These are phyloP conservation scores for Tubosaeta sp. DNA, from an alignment of 768 basidiomycete species.

Conservation along the genomic window DNA sequence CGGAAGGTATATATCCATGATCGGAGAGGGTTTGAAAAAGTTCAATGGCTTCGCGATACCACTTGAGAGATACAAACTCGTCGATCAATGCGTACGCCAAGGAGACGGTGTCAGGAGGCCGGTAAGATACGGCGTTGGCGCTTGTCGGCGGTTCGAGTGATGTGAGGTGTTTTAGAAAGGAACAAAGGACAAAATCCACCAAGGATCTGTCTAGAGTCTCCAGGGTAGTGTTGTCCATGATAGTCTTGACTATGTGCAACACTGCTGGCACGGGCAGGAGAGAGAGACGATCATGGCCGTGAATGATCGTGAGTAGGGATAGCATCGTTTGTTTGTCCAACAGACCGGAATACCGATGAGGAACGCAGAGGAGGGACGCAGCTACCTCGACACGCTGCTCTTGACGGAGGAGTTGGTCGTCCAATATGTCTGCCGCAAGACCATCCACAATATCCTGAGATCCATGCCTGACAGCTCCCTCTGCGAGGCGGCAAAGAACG, in stretches of 20 bases:
- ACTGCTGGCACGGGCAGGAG: slow-evolving; percentile 12
- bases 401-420: slow-evolving; percentile 16
- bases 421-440: slow-evolving; percentile 40
- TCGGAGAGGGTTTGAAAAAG: slow-evolving; percentile 49
- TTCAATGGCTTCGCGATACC: slow-evolving; percentile 36
- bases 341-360: slow-evolving; percentile 13
- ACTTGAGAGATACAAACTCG: slow-evolving; percentile 35
- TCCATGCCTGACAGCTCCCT: slow-evolving; percentile 29
- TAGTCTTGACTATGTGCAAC: slow-evolving; percentile 19
- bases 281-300: slow-evolving; percentile 10
- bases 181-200: slow-evolving; percentile 26
- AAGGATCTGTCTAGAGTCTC: slow-evolving; percentile 19
- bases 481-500: slow-evolving; percentile 28
- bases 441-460: slow-evolving; percentile 33
- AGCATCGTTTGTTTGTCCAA: slow-evolving; percentile 22
- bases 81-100: slow-evolving; percentile 42
- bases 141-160: slow-evolving; percentile 25
- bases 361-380: slow-evolving; percentile 21
- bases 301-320: slow-evolving; percentile 19
- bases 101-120: slow-evolving; percentile 36
- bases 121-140: slow-evolving; percentile 31
- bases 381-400: slow-evolving; percentile 25
- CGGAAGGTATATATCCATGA: slow-evolving; percentile 41
- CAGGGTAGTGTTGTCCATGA: slow-evolving; percentile 14
- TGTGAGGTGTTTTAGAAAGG: slow-evolving; percentile 29